Evolutionary conservation across 1,139 yeast genomes (phyloP), one percentile per base, ranked within the genome.

Genomic region (Saccharomyces hybrid): DNA sequence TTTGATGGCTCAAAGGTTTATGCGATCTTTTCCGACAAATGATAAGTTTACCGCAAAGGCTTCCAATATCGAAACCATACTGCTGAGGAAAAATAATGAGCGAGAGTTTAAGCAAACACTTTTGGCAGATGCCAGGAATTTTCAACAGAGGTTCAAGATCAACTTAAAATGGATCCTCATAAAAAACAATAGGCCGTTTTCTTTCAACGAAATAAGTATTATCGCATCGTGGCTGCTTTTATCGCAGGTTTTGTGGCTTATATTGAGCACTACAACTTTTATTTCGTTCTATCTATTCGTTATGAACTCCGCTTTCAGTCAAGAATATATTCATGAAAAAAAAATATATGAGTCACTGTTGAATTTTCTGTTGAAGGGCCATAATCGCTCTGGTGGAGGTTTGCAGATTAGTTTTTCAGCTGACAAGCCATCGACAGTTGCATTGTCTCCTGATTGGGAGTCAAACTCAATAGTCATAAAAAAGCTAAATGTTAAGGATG

Each of bases 191-290:
- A 72, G 82, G 48, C 83, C 83, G 3, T 64, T 64, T 49, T 64
- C 81, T 8, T 63, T 74, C 26, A 84, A 81, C 62, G 84, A 82
- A 58, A 64, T 78, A 6, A 78, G 84, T 0, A 85, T 87, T 0
- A 73, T 83, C 62, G 78, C 80, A 48, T 83, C 71, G 3, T 67
- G 71, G 71, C 50, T 67, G 20, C 57, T 67, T 5, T 52, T 67
- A 20, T 67, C 71, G 11, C 71, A 67, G 51, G 54, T 65, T 5
- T 27, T 60, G 2, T 61, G 87, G 87, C 67, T 83, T n/a, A 67
- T 82, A 0, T 65, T 82, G 49, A 86, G 87, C 2, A 83, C 88
- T 1, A 83, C 88, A 1, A 83, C 87, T 0, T 82, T 83, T 63
- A 82, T 81, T 1, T 76, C 84, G 34, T 73, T 78, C 31, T 64